phyloP scores from a whole-genome alignment of 129 eudicot genomes.

The Flaveria brownii region DNA sequence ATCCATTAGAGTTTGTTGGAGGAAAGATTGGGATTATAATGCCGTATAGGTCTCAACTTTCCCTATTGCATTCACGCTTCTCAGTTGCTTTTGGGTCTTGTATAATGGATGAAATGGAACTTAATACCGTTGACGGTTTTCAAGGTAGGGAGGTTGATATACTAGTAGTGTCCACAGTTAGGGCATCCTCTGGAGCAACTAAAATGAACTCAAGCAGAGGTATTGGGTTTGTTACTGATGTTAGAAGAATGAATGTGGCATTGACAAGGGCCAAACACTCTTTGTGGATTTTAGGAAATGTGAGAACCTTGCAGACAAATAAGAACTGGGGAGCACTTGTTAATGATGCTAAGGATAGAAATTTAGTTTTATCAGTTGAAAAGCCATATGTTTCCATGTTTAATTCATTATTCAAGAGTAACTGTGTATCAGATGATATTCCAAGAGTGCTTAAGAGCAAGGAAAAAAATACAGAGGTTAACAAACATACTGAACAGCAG shows the following conservation, averaged over 20 bases:
- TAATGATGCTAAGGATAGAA: slow-evolving; percentile 66
- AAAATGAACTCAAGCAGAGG: slow-evolving; percentile 36
- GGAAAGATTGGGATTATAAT: slow-evolving; percentile 91
- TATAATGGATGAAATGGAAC: slow-evolving; percentile 69
- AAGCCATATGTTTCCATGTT: slow-evolving; percentile 61
- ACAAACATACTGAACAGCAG: slow-evolving; percentile 39
- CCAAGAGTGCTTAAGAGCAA: slow-evolving; percentile 33
- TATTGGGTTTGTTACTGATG: slow-evolving; percentile 96
- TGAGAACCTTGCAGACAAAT: slow-evolving; percentile 73
- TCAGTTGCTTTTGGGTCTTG: slow-evolving; percentile 80
- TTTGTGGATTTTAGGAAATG: slow-evolving; percentile 87
- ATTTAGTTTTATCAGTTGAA: slow-evolving; percentile 55
- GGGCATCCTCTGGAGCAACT: slow-evolving; percentile 47
- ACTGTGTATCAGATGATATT: slow-evolving; percentile 23
- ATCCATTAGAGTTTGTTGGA: slow-evolving; percentile 69
- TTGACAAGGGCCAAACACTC: slow-evolving; percentile 90
- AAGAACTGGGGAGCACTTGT: slow-evolving; percentile 90
- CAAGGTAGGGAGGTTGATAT: slow-evolving; percentile 99
- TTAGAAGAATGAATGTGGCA: slow-evolving; percentile 98
- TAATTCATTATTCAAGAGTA: slow-evolving; percentile 29
- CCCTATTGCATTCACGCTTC: slow-evolving; percentile 74
- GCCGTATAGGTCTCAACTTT: slow-evolving; percentile 81
- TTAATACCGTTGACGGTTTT: slow-evolving; percentile 95
- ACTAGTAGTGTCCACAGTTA: slow-evolving; percentile 86
- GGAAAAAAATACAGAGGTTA: slow-evolving; percentile 36